phyloP scores from a whole-genome alignment of 345 rosid species.

The Garcia nutans region DNA sequence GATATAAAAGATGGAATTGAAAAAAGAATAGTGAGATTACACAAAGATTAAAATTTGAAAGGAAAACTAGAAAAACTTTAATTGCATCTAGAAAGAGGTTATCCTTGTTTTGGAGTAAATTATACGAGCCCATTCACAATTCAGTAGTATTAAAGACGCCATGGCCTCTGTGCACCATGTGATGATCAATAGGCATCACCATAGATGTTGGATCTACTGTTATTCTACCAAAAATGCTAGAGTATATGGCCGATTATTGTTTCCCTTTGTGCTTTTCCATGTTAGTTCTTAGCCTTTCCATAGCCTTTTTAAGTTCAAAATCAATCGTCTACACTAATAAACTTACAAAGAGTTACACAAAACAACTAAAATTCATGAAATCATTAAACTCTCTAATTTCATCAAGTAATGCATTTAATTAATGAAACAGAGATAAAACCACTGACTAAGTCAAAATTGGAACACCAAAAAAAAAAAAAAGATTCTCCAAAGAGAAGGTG shows the following conservation, averaged over 20 bases:
- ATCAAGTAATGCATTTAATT: not conserved
- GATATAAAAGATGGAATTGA: not conserved
- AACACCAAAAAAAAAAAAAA: too few species aligned
- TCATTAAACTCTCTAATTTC: not conserved
- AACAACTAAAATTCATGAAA: not conserved
- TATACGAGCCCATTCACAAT: slow-evolving; percentile 68
- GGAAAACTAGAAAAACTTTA: not conserved
- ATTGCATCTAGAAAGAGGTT: not conserved
- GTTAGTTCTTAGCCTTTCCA: slow-evolving; percentile 50
- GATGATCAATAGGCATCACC: slow-evolving; percentile 91
- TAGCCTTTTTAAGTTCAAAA: slow-evolving; percentile 43
- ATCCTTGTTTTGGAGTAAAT: not conserved
- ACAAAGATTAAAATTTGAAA: not conserved
- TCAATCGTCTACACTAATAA: not conserved
- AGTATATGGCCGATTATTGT: slow-evolving; percentile 77
- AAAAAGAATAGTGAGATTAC: not conserved
- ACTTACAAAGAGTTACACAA: not conserved
- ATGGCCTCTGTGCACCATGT: slow-evolving; percentile 94
- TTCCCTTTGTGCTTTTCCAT: slow-evolving; percentile 47
- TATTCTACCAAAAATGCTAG: slow-evolving; percentile 79
- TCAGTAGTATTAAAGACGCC: slow-evolving; percentile 90
- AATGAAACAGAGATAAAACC: slow-evolving; percentile 36
- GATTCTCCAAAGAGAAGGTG: too few species aligned
- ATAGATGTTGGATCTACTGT: slow-evolving; percentile 70
- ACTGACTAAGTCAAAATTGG: slow-evolving; percentile 59